Evolutionary conservation across 2,329 filamentous ascomycete genomes (phyloP).

Genomic region (Cytospora chrysosperma): DNA sequence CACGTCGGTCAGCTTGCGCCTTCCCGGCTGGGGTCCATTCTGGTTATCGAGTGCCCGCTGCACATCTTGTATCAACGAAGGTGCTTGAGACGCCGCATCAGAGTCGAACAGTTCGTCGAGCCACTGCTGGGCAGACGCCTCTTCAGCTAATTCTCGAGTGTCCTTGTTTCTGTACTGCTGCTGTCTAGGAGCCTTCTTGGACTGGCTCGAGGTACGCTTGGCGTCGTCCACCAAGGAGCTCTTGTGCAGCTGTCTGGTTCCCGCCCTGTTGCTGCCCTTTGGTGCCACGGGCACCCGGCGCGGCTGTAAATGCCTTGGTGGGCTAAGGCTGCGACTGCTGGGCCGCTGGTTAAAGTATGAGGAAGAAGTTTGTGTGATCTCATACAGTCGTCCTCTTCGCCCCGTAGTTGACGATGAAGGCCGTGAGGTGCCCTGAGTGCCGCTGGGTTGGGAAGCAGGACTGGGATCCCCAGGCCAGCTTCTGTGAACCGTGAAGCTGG

Average conservation of each 20-base stretch:
- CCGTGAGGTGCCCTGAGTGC: not conserved
- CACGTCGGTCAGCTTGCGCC: not conserved
- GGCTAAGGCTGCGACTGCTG: not conserved
- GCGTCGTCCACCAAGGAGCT: not conserved
- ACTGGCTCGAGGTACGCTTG: not conserved
- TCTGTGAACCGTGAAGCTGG: not conserved
- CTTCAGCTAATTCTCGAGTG: not conserved
- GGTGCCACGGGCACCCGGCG: not conserved
- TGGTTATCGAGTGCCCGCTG: not conserved
- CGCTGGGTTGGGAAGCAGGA: not conserved
- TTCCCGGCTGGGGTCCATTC: not conserved
- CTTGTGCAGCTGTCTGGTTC: not conserved
- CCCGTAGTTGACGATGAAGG: not conserved
- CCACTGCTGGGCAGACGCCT: not conserved
- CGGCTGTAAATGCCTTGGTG: not conserved
- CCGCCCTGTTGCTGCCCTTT: not conserved
- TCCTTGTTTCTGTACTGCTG: not conserved
- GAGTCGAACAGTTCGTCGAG: not conserved
- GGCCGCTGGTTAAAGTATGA: not conserved
- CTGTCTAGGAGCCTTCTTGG: not conserved
- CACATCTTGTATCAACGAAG: not conserved
- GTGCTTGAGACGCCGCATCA: not conserved
- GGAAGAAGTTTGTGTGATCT: not conserved
- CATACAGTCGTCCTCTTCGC: not conserved
- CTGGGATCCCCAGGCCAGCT: not conserved